Evolutionary conservation across 192 early-diverging fungal species (phyloP), one percentile per base, ranked within the genome.

Genomic region (Polychytrium aggregatum): DNA sequence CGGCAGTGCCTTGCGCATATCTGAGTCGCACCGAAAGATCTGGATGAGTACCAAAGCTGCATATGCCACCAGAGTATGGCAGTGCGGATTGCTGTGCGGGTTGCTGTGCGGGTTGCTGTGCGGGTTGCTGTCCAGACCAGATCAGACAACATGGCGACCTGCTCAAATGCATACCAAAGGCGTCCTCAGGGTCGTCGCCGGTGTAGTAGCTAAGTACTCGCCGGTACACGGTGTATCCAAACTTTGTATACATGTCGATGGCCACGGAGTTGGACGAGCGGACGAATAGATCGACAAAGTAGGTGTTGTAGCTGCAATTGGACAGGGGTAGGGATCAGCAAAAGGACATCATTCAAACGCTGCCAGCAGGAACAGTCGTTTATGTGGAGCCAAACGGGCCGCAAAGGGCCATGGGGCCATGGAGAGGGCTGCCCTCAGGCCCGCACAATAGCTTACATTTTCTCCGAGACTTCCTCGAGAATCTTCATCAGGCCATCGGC

Each of bases 231-330:
- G 80, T 77, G 58, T 98, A 98, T 24, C 92, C 92, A 49, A 98
- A 79, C 44, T 72, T 76, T 40, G 82, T 79, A 60, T 98, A 98
- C 90, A 98, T 92, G 21, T 63, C 66, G 13, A 96, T 84, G 0
- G 95, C 95, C 14, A 93, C 82, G 13, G 71, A 58, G 64, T 98
- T 98, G 2, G 90, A 92, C n/a, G 73, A 63, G 3, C 95, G 67
- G 9, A 98, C 95, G 67, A 94, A 98, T 44, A 98, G 67, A 72
- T 98, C 95, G 2, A 98, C 92, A 74, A 91, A 93, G 54, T 83
- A 93, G 2, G 83, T 76, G 59, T 86, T 61, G 52, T 98, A 85
- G 21, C 80, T 82, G 38, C 18, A 10, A 13, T n/a, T n/a, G n/a
- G n/a, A n/a, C n/a, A n/a, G 1, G 0, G 37, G 45, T 20, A 59